Evolutionary conservation across 2,329 filamentous ascomycete species (phyloP), one percentile per base, ranked within the genome.

Genomic region (Penicillium expansum): DNA sequence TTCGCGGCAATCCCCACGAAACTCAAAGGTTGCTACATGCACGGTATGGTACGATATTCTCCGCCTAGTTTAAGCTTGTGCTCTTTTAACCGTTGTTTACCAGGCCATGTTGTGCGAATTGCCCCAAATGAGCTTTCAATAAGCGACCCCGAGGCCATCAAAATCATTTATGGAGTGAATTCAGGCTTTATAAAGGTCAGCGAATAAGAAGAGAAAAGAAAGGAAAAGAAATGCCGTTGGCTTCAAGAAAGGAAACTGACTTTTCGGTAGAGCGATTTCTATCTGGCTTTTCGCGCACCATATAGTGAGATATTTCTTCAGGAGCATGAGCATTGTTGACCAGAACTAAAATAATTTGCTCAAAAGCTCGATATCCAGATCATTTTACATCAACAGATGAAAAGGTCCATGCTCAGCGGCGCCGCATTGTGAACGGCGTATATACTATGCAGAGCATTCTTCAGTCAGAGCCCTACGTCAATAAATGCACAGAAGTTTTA

Each of bases 241-340:
- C 33, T 49, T 49, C 47, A 39, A 49, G 35, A n/a, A n/a, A n/a
- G n/a, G 47, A 55, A 62, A 35, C 45, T 33, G 11, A 54, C 44
- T 18, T 32, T 65, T 44, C 18, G 35, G 2, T 62, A 71, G 66
- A 71, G 64, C 24, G 69, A 69, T 47, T 69, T 68, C 54, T 70
- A 69, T 39, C 54, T 60, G 16, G 51, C 49, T 51, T 65, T 59
- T 62, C 63, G 67, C 49, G 51, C 52, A 59, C 60, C 61, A 2
- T 62, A 48, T 38, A 51, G 61, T 63, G 57, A n/a, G 56, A 53
- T 37, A 22, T 30, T 54, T 56, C 50, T 60, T 62, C 55, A 62
- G 47, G n/a, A n/a, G n/a, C 35, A 64, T 43, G 38, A 33, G 38
- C 11, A 43, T 42, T 52, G 30, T 43, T 41, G 39, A 52, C 48